Conservation (phyloP, 495 filamentous ascomycete genomes). For the Aspergillus affinis region DNA sequence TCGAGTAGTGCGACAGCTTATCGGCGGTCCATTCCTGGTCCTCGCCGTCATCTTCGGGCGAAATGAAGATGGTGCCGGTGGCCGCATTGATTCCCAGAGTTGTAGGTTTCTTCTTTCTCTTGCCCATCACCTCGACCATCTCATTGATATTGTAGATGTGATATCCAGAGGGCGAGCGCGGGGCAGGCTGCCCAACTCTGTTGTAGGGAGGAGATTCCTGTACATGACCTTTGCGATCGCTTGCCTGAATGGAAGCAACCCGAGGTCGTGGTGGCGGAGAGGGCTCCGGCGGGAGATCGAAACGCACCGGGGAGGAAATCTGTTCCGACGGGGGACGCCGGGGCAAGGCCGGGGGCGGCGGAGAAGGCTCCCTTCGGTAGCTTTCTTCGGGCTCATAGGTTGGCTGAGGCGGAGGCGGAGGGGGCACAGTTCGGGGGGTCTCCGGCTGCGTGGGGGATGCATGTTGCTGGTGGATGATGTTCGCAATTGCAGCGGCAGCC, state of each 20-base stretch:
- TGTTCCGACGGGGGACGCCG: conserved; percentile 63
- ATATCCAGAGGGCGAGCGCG: conserved; percentile 71
- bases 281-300: conserved; percentile 47
- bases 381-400: conserved; percentile 52
- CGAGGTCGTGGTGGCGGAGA: conserved; percentile 29
- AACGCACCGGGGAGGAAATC: conserved; percentile 50
- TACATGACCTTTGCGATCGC: conserved; percentile 38
- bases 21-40: conserved; percentile 92
- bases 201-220: conserved; percentile 60
- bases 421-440: conserved; percentile 34
- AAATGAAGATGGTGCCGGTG: conserved; percentile 85
- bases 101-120: conserved; percentile 96
- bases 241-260: conserved; percentile 20
- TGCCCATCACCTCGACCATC: conserved; percentile 90
- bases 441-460: conserved; percentile 29
- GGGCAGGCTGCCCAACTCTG: conserved; percentile 44
- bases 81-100: conserved; percentile 85
- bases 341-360: conserved; percentile 66
- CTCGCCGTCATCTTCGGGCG: conserved; percentile 84
- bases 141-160: conserved; percentile 96
- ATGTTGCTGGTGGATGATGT: conserved; percentile 62
- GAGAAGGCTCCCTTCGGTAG: conserved; percentile 54
- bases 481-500: conserved; percentile 69
- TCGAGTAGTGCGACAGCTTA: conserved; percentile 89
- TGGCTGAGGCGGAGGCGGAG: conserved; percentile 42